These are phyloP conservation scores for Phytophthora boehmeriae DNA, from an alignment of 352 stramenopile genomes.

Conservation along the genomic window DNA sequence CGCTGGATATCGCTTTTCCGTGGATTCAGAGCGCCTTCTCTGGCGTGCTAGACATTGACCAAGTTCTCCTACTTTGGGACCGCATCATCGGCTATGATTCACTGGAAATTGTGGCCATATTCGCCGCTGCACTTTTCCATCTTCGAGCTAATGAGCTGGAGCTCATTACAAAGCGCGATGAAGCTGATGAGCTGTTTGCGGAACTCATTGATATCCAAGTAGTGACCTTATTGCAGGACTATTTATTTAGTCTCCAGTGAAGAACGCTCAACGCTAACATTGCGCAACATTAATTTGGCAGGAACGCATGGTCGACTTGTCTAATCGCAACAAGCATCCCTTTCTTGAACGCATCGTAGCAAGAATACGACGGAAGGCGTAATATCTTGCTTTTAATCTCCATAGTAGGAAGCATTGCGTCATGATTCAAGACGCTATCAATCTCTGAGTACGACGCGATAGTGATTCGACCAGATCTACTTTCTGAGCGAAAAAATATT, in stretches of 20 bases:
- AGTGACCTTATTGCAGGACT: conserved; percentile 72
- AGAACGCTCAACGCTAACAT: background rate
- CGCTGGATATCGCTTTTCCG: conserved; percentile 76
- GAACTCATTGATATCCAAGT: conserved; percentile 77
- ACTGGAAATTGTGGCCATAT: conserved; percentile 68
- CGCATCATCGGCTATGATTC: conserved; percentile 75
- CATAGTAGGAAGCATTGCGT: conserved; percentile 47
- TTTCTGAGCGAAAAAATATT: conserved; percentile 45
- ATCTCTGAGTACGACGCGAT: conserved; percentile 19
- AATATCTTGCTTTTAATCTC: conserved; percentile 43
- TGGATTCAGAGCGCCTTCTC: conserved; percentile 86
- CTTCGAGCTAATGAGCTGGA: conserved; percentile 66
- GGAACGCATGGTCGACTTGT: conserved; percentile 40
- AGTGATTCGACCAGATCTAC: conserved; percentile 21
- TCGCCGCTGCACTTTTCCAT: conserved; percentile 74
- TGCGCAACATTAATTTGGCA: conserved; percentile 29
- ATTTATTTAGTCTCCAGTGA: conserved; percentile 61
- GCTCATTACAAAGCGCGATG: conserved; percentile 47
- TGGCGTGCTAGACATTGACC: conserved; percentile 70
- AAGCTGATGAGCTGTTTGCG: conserved; percentile 64
- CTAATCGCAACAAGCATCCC: conserved; percentile 52
- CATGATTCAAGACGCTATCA: conserved; percentile 20
- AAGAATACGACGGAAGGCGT: conserved; percentile 55
- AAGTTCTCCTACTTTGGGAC: conserved; percentile 83
- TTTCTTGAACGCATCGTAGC: conserved; percentile 56